Percentiles rank a stretch among this genome's conserved stretches.
Evolutionary conservation across 2,329 filamentous ascomycete genomes (phyloP).

Genomic region (Cercospora janseana): DNA sequence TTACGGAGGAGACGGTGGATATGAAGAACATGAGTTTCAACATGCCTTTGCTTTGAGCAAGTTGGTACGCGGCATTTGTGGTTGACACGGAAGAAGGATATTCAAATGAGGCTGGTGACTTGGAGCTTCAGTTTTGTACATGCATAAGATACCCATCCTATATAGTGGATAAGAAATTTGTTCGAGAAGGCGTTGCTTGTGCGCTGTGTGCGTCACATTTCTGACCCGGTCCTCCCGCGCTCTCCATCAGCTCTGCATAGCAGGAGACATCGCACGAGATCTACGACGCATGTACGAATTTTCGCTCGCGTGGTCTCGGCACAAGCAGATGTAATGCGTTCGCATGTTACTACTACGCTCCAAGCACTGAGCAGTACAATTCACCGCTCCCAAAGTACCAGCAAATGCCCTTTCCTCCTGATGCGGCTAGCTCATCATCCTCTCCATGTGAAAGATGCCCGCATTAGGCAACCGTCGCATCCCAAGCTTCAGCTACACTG

Average conservation of each 20-base stretch:
- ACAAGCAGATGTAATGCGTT: not conserved
- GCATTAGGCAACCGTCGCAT: constrained; percentile 5
- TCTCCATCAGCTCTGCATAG: no score
- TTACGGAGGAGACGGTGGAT: constrained; percentile 21
- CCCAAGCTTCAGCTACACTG: no score
- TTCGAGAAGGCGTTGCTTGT: not conserved
- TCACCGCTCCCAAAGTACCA: not conserved
- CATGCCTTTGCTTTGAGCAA: constrained; percentile 19
- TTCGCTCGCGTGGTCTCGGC: no score
- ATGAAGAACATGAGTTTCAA: constrained; percentile 14
- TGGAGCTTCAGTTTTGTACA: no score
- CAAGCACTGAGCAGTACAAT: not conserved
- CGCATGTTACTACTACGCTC: no score
- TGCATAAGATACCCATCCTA: constrained; percentile 2
- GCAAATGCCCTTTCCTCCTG: not conserved
- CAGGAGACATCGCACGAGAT: not conserved
- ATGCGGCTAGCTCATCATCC: not conserved
- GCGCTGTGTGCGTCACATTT: no score
- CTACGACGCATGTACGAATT: not conserved
- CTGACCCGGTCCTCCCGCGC: not conserved
- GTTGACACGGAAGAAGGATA: no score
- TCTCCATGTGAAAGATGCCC: constrained; percentile 5
- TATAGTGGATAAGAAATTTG: not conserved
- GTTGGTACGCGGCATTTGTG: not conserved
- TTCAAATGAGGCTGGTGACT: no score